phyloP scores from a whole-genome alignment of 192 early-diverging fungal genomes.

The Thoreauomyces humboldtii region DNA sequence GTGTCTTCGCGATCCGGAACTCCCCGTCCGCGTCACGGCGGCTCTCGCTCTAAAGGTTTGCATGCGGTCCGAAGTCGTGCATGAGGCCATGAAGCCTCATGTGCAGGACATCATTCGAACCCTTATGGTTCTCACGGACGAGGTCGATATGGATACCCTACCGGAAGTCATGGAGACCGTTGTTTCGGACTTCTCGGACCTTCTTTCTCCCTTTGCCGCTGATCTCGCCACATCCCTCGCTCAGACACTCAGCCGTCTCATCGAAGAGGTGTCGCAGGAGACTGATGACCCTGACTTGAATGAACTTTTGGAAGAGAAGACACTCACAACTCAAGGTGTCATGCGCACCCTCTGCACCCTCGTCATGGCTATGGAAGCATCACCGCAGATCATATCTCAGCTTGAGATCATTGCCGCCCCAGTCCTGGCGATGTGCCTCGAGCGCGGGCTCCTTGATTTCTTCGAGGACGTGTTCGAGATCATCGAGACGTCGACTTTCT shows the following conservation, averaged over 20 bases:
- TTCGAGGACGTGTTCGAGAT: conserved; percentile 88
- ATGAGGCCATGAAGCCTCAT: conserved; percentile 72
- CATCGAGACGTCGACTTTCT: conserved; percentile 83
- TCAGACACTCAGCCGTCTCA: conserved; percentile 84
- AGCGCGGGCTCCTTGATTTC: conserved; percentile 66
- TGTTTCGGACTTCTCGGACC: conserved; percentile 86
- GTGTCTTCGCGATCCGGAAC: conserved; percentile 70
- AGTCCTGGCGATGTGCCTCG: conserved; percentile 73
- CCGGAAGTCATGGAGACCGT: conserved; percentile 85
- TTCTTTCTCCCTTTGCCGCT: conserved; percentile 89
- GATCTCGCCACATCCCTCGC: conserved; percentile 83
- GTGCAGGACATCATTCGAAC: conserved; percentile 85
- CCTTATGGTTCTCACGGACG: conserved; percentile 76
- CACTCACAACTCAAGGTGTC: conserved; percentile 84
- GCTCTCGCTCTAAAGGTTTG: conserved; percentile 77
- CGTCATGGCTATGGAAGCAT: conserved; percentile 76
- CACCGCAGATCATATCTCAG: conserved; percentile 73
- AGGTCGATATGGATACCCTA: conserved; percentile 91
- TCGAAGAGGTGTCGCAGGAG: conserved; percentile 62
- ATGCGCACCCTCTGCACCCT: conserved; percentile 88
- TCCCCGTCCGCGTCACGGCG: conserved; percentile 87
- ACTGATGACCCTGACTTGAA: conserved; percentile 46
- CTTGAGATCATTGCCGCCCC: conserved; percentile 79
- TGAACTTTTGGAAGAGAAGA: conserved; percentile 77
- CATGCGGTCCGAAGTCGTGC: conserved; percentile 70